phyloP scores from a whole-genome alignment of 805 yeast genomes.

The Saturnispora galanensis region DNA sequence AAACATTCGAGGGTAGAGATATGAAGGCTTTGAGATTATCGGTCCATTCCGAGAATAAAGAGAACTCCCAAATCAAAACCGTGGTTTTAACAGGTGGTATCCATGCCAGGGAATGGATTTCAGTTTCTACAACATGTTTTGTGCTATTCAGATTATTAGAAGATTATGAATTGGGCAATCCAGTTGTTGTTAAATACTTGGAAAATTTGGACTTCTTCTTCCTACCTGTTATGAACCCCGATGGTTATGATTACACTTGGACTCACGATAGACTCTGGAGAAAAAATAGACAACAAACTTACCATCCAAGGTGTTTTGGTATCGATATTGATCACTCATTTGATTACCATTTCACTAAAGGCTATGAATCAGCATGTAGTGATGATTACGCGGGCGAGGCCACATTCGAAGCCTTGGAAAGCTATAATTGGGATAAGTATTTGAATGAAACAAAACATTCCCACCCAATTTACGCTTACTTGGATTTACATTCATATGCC shows the following conservation, averaged over 20 bases:
- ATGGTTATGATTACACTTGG: constrained; percentile 86
- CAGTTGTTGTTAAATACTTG: constrained; percentile 37
- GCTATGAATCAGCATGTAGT: constrained; percentile 62
- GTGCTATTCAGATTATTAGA: constrained; percentile 38
- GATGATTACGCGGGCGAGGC: constrained; percentile 74
- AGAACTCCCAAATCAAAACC: constrained; percentile 36
- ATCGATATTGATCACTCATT: constrained; percentile 82
- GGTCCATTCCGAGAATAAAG: constrained; percentile 30
- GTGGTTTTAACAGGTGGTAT: constrained; percentile 75
- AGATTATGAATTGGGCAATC: constrained; percentile 33
- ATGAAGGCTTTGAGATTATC: constrained; percentile 58
- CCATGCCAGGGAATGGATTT: constrained; percentile 88
- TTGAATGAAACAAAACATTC: constrained; percentile 39
- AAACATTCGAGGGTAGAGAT: constrained; percentile 65
- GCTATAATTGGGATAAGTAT: constrained; percentile 38
- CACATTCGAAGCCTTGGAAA: constrained; percentile 60
- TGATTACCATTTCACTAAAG: constrained; percentile 59
- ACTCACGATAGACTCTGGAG: constrained; percentile 74
- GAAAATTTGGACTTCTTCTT: constrained; percentile 60
- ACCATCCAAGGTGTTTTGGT: constrained; percentile 60
- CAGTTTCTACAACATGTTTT: constrained; percentile 60
- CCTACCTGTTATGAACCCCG: constrained; percentile 82
- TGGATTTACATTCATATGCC: constrained; percentile 79
- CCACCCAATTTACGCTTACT: constrained; percentile 61
- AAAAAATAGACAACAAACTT: constrained; percentile 74